phyloP scores from a whole-genome alignment of 2,329 filamentous ascomycete species.

The Tolypocladium guangdongense region DNA sequence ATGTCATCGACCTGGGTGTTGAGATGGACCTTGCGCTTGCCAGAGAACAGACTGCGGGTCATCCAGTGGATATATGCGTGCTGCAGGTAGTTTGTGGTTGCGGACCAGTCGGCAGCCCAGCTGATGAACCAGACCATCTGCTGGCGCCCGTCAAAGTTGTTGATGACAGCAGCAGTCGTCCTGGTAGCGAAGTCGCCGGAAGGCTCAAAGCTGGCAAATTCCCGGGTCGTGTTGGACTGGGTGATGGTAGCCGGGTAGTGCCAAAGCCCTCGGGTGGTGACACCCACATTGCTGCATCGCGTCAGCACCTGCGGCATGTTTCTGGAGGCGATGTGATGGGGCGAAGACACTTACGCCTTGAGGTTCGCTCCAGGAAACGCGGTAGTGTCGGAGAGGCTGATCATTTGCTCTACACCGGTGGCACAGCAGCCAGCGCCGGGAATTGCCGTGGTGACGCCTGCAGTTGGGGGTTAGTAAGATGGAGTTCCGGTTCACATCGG shows the following conservation, averaged over 20 bases:
- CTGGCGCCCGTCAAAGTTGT: conserved; percentile 43
- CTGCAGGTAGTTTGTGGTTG: conserved; percentile 46
- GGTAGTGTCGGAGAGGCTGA: conserved; percentile 42
- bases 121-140: conserved; percentile 52
- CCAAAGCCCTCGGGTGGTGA: conserved; percentile 41
- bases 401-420: conserved; percentile 34
- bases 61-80: conserved; percentile 54
- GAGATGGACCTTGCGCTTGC: conserved; percentile 43
- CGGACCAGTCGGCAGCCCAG: conserved; percentile 31
- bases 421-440: conserved; percentile 31
- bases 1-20: conserved; percentile 53
- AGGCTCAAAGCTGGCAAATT: conserved; percentile 42
- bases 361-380: conserved; percentile 44
- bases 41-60: conserved; percentile 45
- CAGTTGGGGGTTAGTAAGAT: neutral
- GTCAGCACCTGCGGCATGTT: neutral
- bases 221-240: conserved; percentile 39
- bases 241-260: conserved; percentile 48
- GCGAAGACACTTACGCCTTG: conserved; percentile 23
- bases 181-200: conserved; percentile 24
- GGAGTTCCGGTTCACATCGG: neutral
- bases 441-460: conserved; percentile 1
- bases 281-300: conserved; percentile 23
- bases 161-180: conserved; percentile 47
- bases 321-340: neutral